phyloP scores from a whole-genome alignment of 192 early-diverging fungal species.

The Lobulomyces angularis region DNA sequence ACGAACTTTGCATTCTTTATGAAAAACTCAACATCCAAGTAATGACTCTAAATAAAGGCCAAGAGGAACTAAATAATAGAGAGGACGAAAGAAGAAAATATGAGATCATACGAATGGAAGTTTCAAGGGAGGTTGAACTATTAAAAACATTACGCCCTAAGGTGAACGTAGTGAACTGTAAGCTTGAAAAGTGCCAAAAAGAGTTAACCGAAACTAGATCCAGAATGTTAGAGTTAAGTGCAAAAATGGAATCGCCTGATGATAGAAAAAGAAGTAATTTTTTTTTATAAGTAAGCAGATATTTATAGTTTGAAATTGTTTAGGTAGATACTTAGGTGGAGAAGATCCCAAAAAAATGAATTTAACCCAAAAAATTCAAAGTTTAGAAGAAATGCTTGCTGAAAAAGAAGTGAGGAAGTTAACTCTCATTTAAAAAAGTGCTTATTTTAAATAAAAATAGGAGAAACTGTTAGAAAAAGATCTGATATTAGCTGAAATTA shows the following conservation, averaged over 20 bases:
- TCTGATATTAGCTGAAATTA: constrained; percentile 41
- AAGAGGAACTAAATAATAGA: constrained; percentile 14
- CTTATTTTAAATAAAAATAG: constrained; percentile 14
- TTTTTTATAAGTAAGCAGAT: background rate
- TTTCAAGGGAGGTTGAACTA: constrained; percentile 25
- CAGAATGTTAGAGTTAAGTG: constrained; percentile 15
- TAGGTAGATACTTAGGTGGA: constrained; percentile 38
- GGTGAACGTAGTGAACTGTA: too few relatives aligned
- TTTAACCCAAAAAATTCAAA: constrained; percentile 31
- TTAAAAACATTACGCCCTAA: constrained; percentile 16
- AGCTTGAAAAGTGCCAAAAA: constrained; percentile 9
- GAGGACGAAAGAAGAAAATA: constrained; percentile 33
- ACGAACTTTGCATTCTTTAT: constrained; percentile 48
- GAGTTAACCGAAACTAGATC: constrained; percentile 12
- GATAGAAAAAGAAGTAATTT: constrained; percentile 23
- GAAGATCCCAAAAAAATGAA: constrained; percentile 33
- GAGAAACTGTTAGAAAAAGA: constrained; percentile 48
- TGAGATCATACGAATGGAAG: constrained; percentile 21
- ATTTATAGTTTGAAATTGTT: too few relatives aligned
- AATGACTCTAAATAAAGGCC: constrained; percentile 25
- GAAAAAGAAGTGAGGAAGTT: constrained; percentile 32
- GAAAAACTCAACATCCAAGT: constrained; percentile 37
- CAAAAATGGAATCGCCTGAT: constrained; percentile 35
- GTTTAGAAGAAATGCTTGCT: constrained; percentile 36
- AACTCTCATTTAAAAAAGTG: background rate